Base-by-base conservation (phyloP, 192 early-diverging fungal genomes). In the Linnemannia exigua region DNA sequence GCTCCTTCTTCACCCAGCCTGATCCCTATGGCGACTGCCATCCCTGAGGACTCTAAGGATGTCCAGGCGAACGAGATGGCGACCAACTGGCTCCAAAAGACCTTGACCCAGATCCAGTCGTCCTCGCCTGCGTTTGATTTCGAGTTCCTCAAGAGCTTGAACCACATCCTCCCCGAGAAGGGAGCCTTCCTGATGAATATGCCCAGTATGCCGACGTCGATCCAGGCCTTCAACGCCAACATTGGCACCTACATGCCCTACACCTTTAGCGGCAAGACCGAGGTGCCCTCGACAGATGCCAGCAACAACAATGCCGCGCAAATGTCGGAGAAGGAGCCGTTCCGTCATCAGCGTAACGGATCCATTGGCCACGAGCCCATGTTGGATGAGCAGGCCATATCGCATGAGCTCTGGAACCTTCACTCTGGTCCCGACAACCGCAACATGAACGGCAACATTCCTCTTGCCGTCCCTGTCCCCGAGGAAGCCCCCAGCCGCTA, bases 81-180 rank as follows among this genome's bases (percentile, higher is more conserved):
- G 1, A 72, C 86, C 22, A 88, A 87, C 74, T 89, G 88, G 88
- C 67, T 89, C 14, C 88, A 88, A 73, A 89, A 87, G 81, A 87
- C 88, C 1, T 74, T 89, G 69, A 71, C 73, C 14, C 88, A 89
- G 44, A 31, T 89, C 31, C 86, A 89, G 48, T 85, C 87, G 17
- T 79, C 83, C 1, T 85, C 83, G 15, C 77, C 82, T 1, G 72
- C 52, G 1, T 77, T 84, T 22, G 77, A 85, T 16, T 85, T 85
- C 47, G 84, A 86, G 51, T 77, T 86, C 66, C 50, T 86, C 50
- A 86, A 77, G 66, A 41, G 74, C 25, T 36, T 86, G 78, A 80
- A 86, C 70, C 84, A 86, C 20, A 86, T 86, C 70, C 54, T 86
- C 20, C 84, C 84, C 9, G 84, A 86, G 70, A 86, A 86, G 78